Percentiles rank a stretch among this genome's conserved stretches.
Evolutionary conservation across 169 alveolate genomes (phyloP).

Genomic region (Cryptosporidium canis): DNA sequence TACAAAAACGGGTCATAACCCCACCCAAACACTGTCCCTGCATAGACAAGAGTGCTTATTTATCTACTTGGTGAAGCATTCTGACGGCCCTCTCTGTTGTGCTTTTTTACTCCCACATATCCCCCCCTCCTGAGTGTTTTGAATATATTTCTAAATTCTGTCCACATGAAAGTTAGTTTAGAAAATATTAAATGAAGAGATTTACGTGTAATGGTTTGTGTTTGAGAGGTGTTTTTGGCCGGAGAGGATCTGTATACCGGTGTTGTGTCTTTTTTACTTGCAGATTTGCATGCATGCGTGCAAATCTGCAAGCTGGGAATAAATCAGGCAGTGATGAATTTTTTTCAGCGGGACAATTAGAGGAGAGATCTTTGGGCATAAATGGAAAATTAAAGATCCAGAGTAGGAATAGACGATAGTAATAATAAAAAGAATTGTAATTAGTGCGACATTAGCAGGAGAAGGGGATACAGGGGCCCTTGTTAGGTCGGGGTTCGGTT

Average conservation of each 20-base stretch:
- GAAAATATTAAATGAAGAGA: background rate
- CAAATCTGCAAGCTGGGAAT: background rate
- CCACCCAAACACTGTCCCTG: background rate
- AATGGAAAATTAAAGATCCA: conserved; percentile 15
- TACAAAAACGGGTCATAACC: conserved; percentile 2
- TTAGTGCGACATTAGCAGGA: background rate
- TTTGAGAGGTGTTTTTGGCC: too few species aligned
- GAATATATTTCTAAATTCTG: background rate
- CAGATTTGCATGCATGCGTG: conserved; percentile 53
- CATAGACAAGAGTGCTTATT: background rate
- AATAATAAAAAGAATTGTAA: background rate
- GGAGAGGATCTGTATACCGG: background rate
- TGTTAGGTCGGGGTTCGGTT: too few species aligned
- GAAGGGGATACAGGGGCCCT: background rate
- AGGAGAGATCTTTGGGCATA: conserved; percentile 8
- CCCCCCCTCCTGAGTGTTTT: background rate
- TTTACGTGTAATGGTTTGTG: background rate
- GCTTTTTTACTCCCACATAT: too few species aligned
- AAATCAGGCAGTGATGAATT: background rate
- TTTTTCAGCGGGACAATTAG: background rate
- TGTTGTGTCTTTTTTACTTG: background rate
- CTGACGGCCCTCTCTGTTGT: too few species aligned
- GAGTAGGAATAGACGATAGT: background rate
- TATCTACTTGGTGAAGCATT: too few species aligned
- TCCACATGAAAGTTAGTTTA: conserved; percentile 10